Percentiles rank a stretch among this genome's conserved stretches.
These are phyloP conservation scores for Otatea glauca DNA, from an alignment of 176 grass and related monocot genomes.

Conservation along the genomic window DNA sequence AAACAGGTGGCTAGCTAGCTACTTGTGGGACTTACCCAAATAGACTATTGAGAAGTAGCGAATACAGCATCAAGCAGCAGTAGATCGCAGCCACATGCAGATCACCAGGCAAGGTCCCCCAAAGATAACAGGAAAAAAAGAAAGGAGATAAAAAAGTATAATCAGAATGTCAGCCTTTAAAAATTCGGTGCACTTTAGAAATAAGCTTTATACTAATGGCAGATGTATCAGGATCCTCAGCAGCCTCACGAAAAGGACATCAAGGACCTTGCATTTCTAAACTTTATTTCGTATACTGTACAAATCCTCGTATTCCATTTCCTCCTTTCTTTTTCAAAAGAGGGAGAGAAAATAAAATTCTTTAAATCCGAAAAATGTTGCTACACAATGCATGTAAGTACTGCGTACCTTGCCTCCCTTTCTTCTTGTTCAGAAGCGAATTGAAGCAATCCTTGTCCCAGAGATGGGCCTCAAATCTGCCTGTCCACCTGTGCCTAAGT, in stretches of 20 bases:
- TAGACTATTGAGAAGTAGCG: slow-evolving; percentile 55
- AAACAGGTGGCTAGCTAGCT: slow-evolving; percentile 32
- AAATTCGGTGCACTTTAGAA: slow-evolving; percentile 54
- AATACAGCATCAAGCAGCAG: slow-evolving; percentile 42
- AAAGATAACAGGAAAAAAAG: slow-evolving; percentile 45
- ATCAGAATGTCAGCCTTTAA: slow-evolving; percentile 64
- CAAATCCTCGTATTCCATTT: slow-evolving; percentile 30
- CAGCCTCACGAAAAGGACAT: background rate
- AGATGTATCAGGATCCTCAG: slow-evolving; percentile 38
- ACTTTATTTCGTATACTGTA: background rate
- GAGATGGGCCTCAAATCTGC: slow-evolving; percentile 90
- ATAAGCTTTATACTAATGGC: slow-evolving; percentile 24
- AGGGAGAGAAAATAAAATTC: background rate
- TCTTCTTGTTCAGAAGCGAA: slow-evolving; percentile 84
- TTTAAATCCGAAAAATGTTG: background rate
- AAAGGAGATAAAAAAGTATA: slow-evolving; percentile 9
- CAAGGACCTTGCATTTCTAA: slow-evolving; percentile 20
- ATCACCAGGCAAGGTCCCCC: slow-evolving; percentile 50
- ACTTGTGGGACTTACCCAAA: slow-evolving; percentile 62
- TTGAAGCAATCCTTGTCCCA: slow-evolving; percentile 95
- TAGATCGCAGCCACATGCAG: slow-evolving; percentile 57
- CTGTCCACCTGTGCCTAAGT: slow-evolving; percentile 88
- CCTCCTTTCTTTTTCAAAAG: background rate
- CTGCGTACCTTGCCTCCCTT: slow-evolving; percentile 81
- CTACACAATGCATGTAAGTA: background rate